phyloP scores from a whole-genome alignment of 768 basidiomycete species.

The Panellus pusillus region DNA sequence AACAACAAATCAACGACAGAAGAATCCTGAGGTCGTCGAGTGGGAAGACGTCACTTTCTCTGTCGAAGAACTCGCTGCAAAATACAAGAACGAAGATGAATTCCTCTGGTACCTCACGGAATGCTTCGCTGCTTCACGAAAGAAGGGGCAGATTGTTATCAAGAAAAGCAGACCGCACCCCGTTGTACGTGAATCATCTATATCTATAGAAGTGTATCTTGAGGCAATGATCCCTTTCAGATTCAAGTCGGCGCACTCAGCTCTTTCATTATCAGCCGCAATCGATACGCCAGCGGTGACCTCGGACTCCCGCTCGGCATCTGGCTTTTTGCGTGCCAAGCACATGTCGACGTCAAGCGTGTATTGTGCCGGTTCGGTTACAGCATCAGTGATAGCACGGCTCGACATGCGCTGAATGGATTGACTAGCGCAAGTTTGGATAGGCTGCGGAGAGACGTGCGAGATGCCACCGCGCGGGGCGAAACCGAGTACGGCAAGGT shows the following conservation, averaged over 20 bases:
- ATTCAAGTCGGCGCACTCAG: slow-evolving; percentile 23
- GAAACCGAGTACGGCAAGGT: not conserved
- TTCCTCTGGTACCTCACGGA: slow-evolving; percentile 23
- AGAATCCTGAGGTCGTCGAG: not conserved
- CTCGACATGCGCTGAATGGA: not conserved
- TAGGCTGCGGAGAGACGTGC: not conserved
- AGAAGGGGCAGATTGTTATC: slow-evolving; percentile 16
- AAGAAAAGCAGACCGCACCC: slow-evolving; percentile 22
- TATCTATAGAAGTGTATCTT: too few relatives aligned
- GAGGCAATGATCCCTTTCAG: too few relatives aligned
- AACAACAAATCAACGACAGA: not conserved
- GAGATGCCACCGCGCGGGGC: not conserved
- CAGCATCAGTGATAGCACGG: not conserved
- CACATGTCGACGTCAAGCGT: too few relatives aligned
- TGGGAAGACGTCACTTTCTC: slow-evolving; percentile 21
- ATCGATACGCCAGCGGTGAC: slow-evolving; percentile 22
- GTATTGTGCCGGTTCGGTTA: too few relatives aligned
- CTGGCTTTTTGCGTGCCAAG: slow-evolving; percentile 22
- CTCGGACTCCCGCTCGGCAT: slow-evolving; percentile 22
- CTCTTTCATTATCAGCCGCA: too few relatives aligned
- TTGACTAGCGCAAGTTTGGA: not conserved
- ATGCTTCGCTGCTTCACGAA: slow-evolving; percentile 18
- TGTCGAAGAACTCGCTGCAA: slow-evolving; percentile 11
- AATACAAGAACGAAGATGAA: slow-evolving; percentile 14
- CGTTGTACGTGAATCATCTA: slow-evolving; percentile 18